phyloP scores from a whole-genome alignment of 2,329 filamentous ascomycete species.

The Clarireedia paspali region DNA sequence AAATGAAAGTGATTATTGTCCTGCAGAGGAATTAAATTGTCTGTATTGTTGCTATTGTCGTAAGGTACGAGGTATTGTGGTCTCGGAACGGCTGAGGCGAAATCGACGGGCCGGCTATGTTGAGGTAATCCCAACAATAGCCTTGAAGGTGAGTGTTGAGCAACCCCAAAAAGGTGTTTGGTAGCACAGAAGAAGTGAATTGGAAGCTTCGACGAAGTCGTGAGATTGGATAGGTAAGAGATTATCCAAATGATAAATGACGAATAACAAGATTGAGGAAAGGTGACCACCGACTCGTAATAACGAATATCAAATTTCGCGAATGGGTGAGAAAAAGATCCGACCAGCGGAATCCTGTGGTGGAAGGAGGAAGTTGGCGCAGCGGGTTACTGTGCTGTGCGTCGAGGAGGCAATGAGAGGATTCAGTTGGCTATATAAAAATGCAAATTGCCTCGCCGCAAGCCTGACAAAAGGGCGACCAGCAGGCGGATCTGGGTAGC shows the following conservation, averaged over 20 bases:
- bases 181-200: constrained; percentile 4
- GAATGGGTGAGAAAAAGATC: constrained; percentile 9
- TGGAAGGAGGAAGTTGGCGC: constrained; percentile 6
- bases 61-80: constrained; percentile 4
- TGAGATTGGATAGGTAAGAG: no score
- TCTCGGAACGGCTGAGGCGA: constrained; percentile 1
- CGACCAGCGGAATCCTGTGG: constrained; percentile 9
- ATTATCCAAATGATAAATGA: no score
- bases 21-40: background rate
- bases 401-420: constrained; percentile 5
- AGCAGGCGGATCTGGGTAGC: background rate
- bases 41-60: constrained; percentile 7
- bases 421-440: constrained; percentile 11
- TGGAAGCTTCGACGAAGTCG: constrained; percentile 2
- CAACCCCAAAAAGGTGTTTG: no score
- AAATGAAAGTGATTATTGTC: constrained; percentile 6
- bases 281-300: constrained; percentile 5
- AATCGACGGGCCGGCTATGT: background rate
- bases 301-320: constrained; percentile 8
- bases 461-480: constrained; percentile 6
- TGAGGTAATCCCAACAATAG: no score
- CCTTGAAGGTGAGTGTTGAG: no score
- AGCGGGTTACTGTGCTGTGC: constrained; percentile 5
- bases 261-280: background rate
- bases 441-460: constrained; percentile 5